These are phyloP conservation scores for Cicer chorassanicum DNA, from an alignment of 306 rosid genomes.

Conservation along the genomic window DNA sequence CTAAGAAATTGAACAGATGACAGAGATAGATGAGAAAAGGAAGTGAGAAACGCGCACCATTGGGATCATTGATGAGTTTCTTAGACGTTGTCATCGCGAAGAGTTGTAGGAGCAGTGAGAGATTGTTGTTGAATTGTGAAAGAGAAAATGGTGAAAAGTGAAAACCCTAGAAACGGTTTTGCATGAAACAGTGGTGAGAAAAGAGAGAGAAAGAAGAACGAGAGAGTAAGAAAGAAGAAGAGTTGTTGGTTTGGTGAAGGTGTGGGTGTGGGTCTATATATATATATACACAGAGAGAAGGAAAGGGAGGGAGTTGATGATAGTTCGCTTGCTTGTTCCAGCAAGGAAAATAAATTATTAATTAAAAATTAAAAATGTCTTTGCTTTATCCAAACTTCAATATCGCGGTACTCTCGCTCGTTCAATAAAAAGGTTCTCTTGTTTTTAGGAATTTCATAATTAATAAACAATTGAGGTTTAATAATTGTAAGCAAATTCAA, in stretches of 20 bases:
- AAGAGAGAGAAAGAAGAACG: neutral
- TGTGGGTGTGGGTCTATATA: slow-evolving; percentile 34
- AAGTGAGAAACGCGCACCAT: slow-evolving; percentile 51
- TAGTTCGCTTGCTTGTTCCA: slow-evolving; percentile 45
- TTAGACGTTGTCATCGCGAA: slow-evolving; percentile 71
- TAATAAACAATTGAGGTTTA: neutral
- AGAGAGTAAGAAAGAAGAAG: slow-evolving; percentile 35
- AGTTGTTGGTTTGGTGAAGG: slow-evolving; percentile 51
- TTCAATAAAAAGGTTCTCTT: neutral
- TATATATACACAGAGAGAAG: slow-evolving; percentile 33
- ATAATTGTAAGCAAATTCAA: neutral
- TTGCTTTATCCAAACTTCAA: slow-evolving; percentile 37
- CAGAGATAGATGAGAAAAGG: slow-evolving; percentile 12
- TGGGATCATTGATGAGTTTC: slow-evolving; percentile 89
- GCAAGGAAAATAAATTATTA: slow-evolving; percentile 3
- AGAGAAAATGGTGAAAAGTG: slow-evolving; percentile 24
- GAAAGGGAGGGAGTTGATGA: slow-evolving; percentile 56
- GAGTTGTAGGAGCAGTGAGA: neutral
- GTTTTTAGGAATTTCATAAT: neutral
- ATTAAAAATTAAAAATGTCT: neutral
- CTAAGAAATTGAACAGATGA: slow-evolving; percentile 7
- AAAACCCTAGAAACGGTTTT: slow-evolving; percentile 61
- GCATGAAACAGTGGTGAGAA: slow-evolving; percentile 53
- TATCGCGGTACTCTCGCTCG: neutral
- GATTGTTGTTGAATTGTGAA: slow-evolving; percentile 4